A percentile compares a stretch with the other conserved stretches of the same genome.
Conservation (phyloP, 2,329 filamentous ascomycete genomes). For the Colletotrichum nymphaeae region DNA sequence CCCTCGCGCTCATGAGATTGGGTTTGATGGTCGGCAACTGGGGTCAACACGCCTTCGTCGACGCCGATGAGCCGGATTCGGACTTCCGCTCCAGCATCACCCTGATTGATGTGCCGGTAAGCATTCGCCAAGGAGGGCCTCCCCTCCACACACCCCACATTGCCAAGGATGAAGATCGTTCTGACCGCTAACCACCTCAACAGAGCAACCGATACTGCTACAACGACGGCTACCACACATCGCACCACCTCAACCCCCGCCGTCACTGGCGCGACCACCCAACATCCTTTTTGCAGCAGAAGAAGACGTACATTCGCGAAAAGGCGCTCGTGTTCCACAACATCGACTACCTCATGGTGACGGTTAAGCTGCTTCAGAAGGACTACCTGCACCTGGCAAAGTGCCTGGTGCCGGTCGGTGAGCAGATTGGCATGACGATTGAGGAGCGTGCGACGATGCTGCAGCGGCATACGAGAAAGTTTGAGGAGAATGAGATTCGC, state of each 20-base stretch:
- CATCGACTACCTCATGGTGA: conserved; percentile 85
- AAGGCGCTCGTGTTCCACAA: conserved; percentile 82
- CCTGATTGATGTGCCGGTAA: conserved; percentile 80
- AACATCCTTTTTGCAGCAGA: conserved; percentile 76
- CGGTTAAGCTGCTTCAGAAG: conserved; percentile 74
- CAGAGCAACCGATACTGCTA: conserved; percentile 86
- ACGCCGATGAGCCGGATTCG: conserved; percentile 78
- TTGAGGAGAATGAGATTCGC: conserved; percentile 73
- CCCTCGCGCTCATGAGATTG: conserved; percentile 73
- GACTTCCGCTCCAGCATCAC: conserved; percentile 85
- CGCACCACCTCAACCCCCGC: conserved; percentile 81
- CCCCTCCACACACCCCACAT: neutral
- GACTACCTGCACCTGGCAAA: conserved; percentile 77
- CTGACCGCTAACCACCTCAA: conserved; percentile 24
- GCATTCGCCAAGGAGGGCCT: conserved; percentile 43
- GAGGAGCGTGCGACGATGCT: conserved; percentile 73
- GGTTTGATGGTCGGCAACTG: conserved; percentile 87
- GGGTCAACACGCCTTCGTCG: conserved; percentile 86
- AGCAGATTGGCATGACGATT: conserved; percentile 74
- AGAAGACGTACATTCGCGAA: conserved; percentile 73
- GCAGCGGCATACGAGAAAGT: conserved; percentile 71
- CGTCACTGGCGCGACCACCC: conserved; percentile 88
- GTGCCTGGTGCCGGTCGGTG: conserved; percentile 79
- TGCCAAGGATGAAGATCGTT: neutral
- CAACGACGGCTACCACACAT: conserved; percentile 87